phyloP scores from a whole-genome alignment of 164 flowering plant genomes.

The Cinnamomum micranthum region DNA sequence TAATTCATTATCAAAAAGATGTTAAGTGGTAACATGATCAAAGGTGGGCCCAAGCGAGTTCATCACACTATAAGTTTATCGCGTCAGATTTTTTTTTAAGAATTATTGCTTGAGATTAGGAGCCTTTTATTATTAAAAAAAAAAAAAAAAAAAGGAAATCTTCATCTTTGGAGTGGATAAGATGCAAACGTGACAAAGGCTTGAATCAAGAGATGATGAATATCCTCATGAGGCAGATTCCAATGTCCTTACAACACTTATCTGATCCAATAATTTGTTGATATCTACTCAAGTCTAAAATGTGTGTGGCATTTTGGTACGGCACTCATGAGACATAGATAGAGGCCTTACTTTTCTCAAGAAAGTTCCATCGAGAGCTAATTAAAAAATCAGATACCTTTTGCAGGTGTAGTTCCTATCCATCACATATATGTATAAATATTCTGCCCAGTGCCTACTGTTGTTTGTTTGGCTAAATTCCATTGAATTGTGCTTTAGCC shows the following conservation, averaged over 20 bases:
- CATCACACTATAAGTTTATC: too few relatives aligned
- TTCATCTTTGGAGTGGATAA: too few relatives aligned
- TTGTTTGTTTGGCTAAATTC: background rate
- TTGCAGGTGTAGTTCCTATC: background rate
- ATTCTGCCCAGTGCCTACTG: background rate
- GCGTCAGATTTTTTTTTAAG: too few relatives aligned
- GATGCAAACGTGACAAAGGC: background rate
- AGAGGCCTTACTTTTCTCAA: background rate
- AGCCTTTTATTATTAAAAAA: too few relatives aligned
- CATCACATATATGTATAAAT: background rate
- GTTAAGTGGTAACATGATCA: too few relatives aligned
- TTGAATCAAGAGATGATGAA: too few relatives aligned
- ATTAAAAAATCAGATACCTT: background rate
- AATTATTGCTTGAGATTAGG: too few relatives aligned
- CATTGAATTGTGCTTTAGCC: background rate
- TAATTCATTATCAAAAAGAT: too few relatives aligned
- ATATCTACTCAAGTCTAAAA: too few relatives aligned
- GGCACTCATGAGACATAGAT: background rate
- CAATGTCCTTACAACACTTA: background rate
- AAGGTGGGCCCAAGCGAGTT: too few relatives aligned
- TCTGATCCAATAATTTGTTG: background rate
- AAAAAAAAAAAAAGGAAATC: too few relatives aligned
- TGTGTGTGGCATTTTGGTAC: background rate
- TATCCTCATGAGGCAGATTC: background rate
- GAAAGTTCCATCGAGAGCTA: background rate